Evolutionary conservation across 169 alveolate species (phyloP).

Genomic region (Eimeria falciformis): DNA sequence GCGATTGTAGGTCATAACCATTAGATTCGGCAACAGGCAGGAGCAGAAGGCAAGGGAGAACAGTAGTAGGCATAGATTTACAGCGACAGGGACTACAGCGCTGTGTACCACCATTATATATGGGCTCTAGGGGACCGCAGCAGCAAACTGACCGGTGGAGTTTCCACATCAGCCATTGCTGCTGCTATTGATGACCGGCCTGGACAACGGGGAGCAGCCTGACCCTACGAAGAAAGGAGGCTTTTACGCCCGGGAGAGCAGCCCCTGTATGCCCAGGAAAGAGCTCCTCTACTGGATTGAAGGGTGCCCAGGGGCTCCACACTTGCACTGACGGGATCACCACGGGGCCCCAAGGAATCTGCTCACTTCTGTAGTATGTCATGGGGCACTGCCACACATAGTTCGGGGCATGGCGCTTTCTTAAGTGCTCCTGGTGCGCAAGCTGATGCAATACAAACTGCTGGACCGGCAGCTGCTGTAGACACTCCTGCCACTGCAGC

Average conservation of each 20-base stretch:
- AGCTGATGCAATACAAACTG: background rate
- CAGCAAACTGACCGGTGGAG: too few relatives aligned
- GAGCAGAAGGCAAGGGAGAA: too few relatives aligned
- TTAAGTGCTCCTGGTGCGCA: background rate
- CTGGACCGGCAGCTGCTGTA: background rate
- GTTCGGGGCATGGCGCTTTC: background rate
- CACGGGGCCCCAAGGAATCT: constrained; percentile 26
- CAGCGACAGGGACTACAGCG: too few relatives aligned
- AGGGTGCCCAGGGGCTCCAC: constrained; percentile 21
- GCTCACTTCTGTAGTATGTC: background rate
- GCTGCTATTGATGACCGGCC: too few relatives aligned
- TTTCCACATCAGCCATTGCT: too few relatives aligned
- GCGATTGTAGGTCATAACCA: too few relatives aligned
- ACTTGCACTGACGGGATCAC: constrained; percentile 4
- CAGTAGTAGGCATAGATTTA: too few relatives aligned
- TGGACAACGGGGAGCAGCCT: background rate
- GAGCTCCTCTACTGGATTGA: constrained; percentile 36
- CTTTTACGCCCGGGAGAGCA: constrained; percentile 40
- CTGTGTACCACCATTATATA: too few relatives aligned
- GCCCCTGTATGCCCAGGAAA: constrained; percentile 41
- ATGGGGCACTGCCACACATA: background rate
- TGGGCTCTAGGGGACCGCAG: too few relatives aligned
- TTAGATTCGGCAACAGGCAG: too few relatives aligned
- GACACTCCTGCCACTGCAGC: constrained; percentile 4
- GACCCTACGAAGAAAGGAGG: background rate